Conservation (phyloP, 176 grass and related monocot species). For the Oryza glaberrima region DNA sequence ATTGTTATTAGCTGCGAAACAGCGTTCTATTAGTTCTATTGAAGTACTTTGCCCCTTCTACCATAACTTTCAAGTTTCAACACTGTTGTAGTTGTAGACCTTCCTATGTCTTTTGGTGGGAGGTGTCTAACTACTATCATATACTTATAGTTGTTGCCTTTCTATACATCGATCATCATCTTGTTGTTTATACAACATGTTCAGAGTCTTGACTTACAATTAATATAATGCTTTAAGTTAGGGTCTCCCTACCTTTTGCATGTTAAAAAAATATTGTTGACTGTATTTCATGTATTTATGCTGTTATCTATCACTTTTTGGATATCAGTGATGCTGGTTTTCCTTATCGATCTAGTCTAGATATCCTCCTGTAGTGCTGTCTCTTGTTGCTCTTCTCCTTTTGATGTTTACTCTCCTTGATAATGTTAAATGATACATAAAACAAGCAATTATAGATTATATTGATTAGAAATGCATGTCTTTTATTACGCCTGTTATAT, state of each 20-base stretch:
- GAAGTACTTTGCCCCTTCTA: slow-evolving; percentile 9
- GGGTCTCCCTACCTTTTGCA: too few species aligned
- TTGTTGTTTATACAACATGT: slow-evolving; percentile 8
- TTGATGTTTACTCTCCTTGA: not conserved
- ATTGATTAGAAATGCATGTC: not conserved
- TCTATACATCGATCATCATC: slow-evolving; percentile 30
- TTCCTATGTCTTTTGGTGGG: slow-evolving; percentile 10
- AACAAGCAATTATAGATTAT: not conserved
- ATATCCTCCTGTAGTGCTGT: not conserved
- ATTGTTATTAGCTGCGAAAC: not conserved
- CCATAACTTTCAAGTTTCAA: slow-evolving; percentile 12
- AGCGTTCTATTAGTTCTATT: not conserved
- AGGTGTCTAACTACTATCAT: slow-evolving; percentile 17
- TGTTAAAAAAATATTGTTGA: not conserved
- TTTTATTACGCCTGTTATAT: not conserved
- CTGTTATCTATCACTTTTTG: slow-evolving; percentile 8
- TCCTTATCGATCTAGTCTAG: slow-evolving; percentile 8
- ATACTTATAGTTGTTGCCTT: slow-evolving; percentile 2
- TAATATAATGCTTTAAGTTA: too few species aligned
- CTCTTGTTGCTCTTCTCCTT: not conserved
- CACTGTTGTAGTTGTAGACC: not conserved
- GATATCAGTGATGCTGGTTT: slow-evolving; percentile 7
- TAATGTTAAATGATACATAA: not conserved
- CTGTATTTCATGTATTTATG: slow-evolving; percentile 26
- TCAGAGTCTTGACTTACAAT: too few species aligned